Evolutionary conservation across 495 filamentous ascomycete genomes (phyloP), one percentile per base, ranked within the genome.

Genomic region (Aspergillus nidulans): DNA sequence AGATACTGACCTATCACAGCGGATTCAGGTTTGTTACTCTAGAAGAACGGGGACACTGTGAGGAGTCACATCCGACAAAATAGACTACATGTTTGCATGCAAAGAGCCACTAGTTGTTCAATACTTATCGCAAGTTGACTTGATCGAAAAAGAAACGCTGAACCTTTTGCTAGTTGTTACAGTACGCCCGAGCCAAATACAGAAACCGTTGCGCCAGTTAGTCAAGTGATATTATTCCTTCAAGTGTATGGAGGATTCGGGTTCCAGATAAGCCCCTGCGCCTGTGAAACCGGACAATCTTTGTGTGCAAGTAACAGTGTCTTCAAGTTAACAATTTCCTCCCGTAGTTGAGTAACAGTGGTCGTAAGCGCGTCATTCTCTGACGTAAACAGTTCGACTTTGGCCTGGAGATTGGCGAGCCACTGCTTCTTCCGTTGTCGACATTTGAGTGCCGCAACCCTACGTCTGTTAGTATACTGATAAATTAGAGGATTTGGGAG

Each of bases 401-500:
- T 98, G 20, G 81, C 82, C 70, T 98, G 94, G 2, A 98, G 81
- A 65, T 96, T 98, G 15, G 89, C 88, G 41, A 98, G 83, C 94
- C 94, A 98, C 67, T 97, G 94, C 77, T 98, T 98, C 79, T 98
- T 98, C 6, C 94, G 85, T 69, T 98, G 94, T 52, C 94, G 87
- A 75, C 94, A 98, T 69, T 98, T 98, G 47, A 98, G 77, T 21
- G 94, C 94, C 34, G 94, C 94, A 59, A 98, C 90, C 67, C 94
- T 97, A 8, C 30, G 38, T n/a, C n/a, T 16, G 36, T 53, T 71
- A 59, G 71, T 64, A 30, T n/a, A 53, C 4, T 34, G 9, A 25
- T 12, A 2, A 26, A 32, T 26, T 15, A 59, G 4, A 9, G 20
- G 32, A 34, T 3, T 12, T 12, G 30, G 4, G n/a, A 24, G 6